Evolutionary conservation across 1,139 yeast genomes (phyloP).

Genomic region (Petasospora rhodanensis): DNA sequence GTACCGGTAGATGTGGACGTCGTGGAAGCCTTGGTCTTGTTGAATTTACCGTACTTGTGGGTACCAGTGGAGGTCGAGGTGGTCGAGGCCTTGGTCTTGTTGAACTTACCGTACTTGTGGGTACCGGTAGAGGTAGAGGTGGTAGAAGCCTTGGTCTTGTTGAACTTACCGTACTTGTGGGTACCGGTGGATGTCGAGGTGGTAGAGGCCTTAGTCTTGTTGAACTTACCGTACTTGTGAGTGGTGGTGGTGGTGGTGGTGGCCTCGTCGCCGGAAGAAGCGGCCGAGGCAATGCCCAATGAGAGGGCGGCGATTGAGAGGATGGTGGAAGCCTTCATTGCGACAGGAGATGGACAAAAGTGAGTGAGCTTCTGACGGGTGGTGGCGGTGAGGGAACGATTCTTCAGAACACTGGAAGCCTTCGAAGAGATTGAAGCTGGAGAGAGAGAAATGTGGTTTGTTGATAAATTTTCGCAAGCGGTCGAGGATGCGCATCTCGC

Average conservation of each 20-base stretch:
- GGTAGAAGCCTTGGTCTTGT: constrained; percentile 32
- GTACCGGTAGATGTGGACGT: constrained; percentile 35
- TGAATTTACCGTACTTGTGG: constrained; percentile 46
- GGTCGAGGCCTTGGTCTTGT: constrained; percentile 32
- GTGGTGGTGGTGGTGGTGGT: constrained; percentile 32
- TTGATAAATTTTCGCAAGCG: constrained; percentile 2
- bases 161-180: constrained; percentile 45
- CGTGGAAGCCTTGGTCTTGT: constrained; percentile 40
- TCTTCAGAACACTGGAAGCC: no score
- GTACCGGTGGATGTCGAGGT: constrained; percentile 33
- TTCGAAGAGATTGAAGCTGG: no score
- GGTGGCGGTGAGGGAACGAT: no score
- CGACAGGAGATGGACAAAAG: not conserved
- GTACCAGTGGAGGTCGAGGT: constrained; percentile 35
- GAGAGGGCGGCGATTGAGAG: constrained; percentile 22
- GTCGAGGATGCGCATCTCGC: not conserved
- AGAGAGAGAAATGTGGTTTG: not conserved
- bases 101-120: constrained; percentile 44
- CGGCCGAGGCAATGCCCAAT: constrained; percentile 25
- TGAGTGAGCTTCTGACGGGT: no score
- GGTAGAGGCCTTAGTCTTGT: constrained; percentile 40
- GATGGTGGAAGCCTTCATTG: constrained; percentile 36
- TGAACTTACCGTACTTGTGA: constrained; percentile 46
- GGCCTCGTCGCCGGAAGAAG: constrained; percentile 13
- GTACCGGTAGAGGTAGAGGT: constrained; percentile 35